Conservation (phyloP, 495 filamentous ascomycete species). For the Penicillium psychrofluorescens region DNA sequence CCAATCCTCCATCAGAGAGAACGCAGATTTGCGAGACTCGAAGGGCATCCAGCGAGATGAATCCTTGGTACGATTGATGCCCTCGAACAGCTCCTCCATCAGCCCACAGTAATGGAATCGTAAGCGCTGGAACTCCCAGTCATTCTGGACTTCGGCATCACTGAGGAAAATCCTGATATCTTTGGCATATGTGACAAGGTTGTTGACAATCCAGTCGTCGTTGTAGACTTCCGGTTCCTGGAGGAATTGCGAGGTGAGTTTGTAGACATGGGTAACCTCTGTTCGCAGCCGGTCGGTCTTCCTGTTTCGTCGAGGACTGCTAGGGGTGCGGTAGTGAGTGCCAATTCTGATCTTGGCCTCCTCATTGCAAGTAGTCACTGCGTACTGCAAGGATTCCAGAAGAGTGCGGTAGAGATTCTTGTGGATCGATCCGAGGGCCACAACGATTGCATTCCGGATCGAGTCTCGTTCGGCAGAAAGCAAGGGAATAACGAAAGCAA, state of each 20-base stretch:
- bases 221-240: slow-evolving; percentile 69
- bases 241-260: slow-evolving; percentile 86
- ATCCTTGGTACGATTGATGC: slow-evolving; percentile 79
- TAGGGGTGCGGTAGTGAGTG: slow-evolving; percentile 68
- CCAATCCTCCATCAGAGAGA: slow-evolving; percentile 97
- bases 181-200: slow-evolving; percentile 83
- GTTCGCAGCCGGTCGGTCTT: slow-evolving; percentile 82
- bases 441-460: slow-evolving; percentile 84
- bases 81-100: slow-evolving; percentile 86
- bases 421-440: slow-evolving; percentile 89
- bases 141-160: slow-evolving; percentile 88
- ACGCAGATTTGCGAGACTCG: slow-evolving; percentile 86
- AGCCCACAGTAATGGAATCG: slow-evolving; percentile 90
- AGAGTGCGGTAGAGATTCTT: slow-evolving; percentile 90
- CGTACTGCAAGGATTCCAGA: slow-evolving; percentile 81
- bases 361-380: slow-evolving; percentile 72
- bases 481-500: slow-evolving; percentile 83
- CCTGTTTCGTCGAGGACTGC: slow-evolving; percentile 65
- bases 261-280: slow-evolving; percentile 92
- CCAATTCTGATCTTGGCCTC: slow-evolving; percentile 78
- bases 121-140: slow-evolving; percentile 92
- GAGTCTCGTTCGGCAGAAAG: slow-evolving; percentile 66
- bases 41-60: slow-evolving; percentile 92
- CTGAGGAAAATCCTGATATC: slow-evolving; percentile 90
- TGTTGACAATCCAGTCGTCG: slow-evolving; percentile 88